Evolutionary conservation across 371 early-diverging fungal genomes (phyloP).

Genomic region (Batkoa obscura): DNA sequence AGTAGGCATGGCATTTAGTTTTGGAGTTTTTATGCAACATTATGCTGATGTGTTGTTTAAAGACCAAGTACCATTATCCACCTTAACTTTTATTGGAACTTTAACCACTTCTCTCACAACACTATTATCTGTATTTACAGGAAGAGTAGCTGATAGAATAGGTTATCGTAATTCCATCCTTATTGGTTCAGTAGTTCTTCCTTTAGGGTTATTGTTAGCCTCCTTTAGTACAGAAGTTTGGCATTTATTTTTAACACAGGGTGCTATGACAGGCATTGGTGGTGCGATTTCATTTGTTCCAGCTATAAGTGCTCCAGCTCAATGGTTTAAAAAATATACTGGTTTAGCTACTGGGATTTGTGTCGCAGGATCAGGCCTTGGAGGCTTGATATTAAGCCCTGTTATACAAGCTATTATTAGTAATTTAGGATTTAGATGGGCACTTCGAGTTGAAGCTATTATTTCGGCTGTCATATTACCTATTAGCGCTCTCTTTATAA

Average conservation of each 20-base stretch:
- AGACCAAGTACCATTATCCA: not conserved
- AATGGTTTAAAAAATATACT: constrained; percentile 52
- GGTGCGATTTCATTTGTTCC: constrained; percentile 33
- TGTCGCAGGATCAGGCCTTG: constrained; percentile 56
- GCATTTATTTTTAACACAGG: constrained; percentile 31
- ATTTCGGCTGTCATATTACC: constrained; percentile 22
- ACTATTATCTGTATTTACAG: not conserved
- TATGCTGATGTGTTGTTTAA: constrained; percentile 8
- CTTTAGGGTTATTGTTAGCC: constrained; percentile 1
- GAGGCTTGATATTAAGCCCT: constrained; percentile 53
- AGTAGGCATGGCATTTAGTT: constrained; percentile 20
- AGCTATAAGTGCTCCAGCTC: constrained; percentile 34
- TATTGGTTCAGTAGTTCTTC: not conserved
- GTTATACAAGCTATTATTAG: constrained; percentile 33
- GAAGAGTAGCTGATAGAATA: not conserved
- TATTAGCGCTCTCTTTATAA: constrained; percentile 7
- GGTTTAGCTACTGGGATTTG: constrained; percentile 56
- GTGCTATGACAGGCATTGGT: constrained; percentile 29
- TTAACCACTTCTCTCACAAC: not conserved
- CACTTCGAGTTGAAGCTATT: constrained; percentile 38
- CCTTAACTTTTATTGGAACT: not conserved
- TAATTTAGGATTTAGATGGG: constrained; percentile 32
- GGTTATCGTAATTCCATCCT: not conserved
- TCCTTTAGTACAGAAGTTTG: constrained; percentile 14
- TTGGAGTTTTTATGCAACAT: constrained; percentile 20